Percentiles rank a stretch among this genome's conserved stretches.
These are phyloP conservation scores for Lodderomyces margitis DNA, from an alignment of 1,139 yeast genomes.

Conservation along the genomic window DNA sequence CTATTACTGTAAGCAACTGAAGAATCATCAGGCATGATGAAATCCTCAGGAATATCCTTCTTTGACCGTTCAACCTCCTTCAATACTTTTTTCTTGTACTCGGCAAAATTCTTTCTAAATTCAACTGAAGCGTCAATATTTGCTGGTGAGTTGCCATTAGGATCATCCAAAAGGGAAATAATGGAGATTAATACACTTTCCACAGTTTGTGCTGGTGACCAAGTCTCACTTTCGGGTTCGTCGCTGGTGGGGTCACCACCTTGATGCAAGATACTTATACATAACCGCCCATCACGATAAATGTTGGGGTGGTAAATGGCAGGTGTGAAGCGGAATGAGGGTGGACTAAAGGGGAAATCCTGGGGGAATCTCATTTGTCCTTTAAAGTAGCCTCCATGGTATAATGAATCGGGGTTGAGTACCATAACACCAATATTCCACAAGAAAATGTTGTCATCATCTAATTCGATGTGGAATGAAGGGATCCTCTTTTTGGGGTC, in stretches of 20 bases:
- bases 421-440: conserved; percentile 97
- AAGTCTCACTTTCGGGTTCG: conserved; percentile 88
- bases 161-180: conserved; percentile 87
- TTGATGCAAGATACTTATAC: conserved; percentile 89
- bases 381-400: conserved; percentile 94
- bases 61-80: conserved; percentile 84
- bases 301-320: conserved; percentile 95
- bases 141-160: conserved; percentile 91
- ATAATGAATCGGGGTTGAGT: conserved; percentile 81
- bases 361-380: conserved; percentile 92
- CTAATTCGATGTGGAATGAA: conserved; percentile 82
- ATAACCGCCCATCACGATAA: conserved; percentile 86
- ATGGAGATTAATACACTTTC: conserved; percentile 88
- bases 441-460: conserved; percentile 84
- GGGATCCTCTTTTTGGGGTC: conserved; percentile 93
- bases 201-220: conserved; percentile 97
- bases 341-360: conserved; percentile 91
- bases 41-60: conserved; percentile 82
- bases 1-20: conserved; percentile 60
- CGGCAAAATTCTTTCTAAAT: conserved; percentile 80
- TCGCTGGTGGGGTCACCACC: conserved; percentile 87
- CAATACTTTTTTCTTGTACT: conserved; percentile 73
- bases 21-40: conserved; percentile 68
- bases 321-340: conserved; percentile 90
- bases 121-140: conserved; percentile 95